A percentile compares a stretch with the other conserved stretches of the same genome.
Evolutionary conservation across 768 basidiomycete genomes (phyloP).

Genomic region (Mycena floridula): DNA sequence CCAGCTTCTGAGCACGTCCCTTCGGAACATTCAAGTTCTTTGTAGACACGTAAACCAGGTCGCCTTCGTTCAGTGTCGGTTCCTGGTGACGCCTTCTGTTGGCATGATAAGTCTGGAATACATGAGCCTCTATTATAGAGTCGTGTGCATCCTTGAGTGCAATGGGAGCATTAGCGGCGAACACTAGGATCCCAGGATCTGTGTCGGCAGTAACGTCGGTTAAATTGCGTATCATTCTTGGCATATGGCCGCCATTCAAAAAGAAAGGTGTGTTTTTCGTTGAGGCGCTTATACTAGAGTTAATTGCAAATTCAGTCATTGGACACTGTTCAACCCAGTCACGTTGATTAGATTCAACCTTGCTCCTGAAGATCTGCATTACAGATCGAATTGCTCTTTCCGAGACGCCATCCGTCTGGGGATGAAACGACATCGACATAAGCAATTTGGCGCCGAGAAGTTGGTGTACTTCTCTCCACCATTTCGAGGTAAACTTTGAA

Average conservation of each 20-base stretch:
- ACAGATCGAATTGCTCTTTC: slow-evolving; percentile 11
- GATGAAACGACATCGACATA: slow-evolving; percentile 23
- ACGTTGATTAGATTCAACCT: slow-evolving; percentile 8
- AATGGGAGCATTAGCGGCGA: neutral
- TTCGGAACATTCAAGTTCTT: neutral
- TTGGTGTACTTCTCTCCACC: slow-evolving; percentile 19
- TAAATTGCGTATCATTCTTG: neutral
- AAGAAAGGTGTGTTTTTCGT: slow-evolving; percentile 10
- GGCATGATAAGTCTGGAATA: neutral
- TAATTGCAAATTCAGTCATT: slow-evolving; percentile 14
- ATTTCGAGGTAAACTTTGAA: slow-evolving; percentile 19
- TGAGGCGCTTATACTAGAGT: slow-evolving; percentile 8
- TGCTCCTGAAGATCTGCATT: slow-evolving; percentile 8
- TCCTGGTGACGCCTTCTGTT: neutral
- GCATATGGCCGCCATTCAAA: neutral
- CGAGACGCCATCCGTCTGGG: slow-evolving; percentile 23
- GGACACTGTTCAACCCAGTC: slow-evolving; percentile 12
- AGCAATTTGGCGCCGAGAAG: slow-evolving; percentile 13
- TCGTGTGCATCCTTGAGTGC: neutral
- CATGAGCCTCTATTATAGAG: neutral
- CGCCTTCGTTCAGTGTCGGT: neutral
- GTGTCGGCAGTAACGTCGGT: neutral
- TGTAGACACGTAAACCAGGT: neutral
- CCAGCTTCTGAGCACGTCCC: neutral
- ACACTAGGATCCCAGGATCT: neutral